phyloP scores from a whole-genome alignment of 208 protist genomes.

The Trypanosoma conorhini region DNA sequence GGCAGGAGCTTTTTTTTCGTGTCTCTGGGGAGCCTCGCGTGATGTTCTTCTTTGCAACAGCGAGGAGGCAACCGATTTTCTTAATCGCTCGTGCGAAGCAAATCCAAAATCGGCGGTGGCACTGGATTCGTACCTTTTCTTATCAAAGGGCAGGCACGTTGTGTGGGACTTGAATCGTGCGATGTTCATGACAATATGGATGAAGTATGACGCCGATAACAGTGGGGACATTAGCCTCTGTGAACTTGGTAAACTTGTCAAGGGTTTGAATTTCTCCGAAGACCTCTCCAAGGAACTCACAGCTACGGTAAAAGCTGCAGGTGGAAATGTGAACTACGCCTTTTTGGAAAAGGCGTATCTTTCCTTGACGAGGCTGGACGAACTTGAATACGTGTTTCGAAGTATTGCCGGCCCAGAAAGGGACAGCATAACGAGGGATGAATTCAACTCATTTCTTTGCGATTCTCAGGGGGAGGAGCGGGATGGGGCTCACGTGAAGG shows the following conservation, averaged over 20 bases:
- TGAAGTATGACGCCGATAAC: slow-evolving; percentile 59
- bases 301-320: slow-evolving; percentile 28
- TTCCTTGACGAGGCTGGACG: slow-evolving; percentile 39
- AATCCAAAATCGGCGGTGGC: slow-evolving; percentile 33
- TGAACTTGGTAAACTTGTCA: slow-evolving; percentile 49
- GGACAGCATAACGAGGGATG: slow-evolving; percentile 38
- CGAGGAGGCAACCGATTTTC: slow-evolving; percentile 51
- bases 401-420: slow-evolving; percentile 23
- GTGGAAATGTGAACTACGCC: slow-evolving; percentile 36
- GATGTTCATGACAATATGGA: slow-evolving; percentile 73
- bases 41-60: slow-evolving; percentile 42
- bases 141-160: slow-evolving; percentile 23
- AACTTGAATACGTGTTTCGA: slow-evolving; percentile 57
- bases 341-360: slow-evolving; percentile 54
- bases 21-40: slow-evolving; percentile 40
- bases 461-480: slow-evolving; percentile 45
- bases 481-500: slow-evolving; percentile 35
- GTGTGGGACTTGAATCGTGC: slow-evolving; percentile 46
- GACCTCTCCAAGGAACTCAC: slow-evolving; percentile 41
- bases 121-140: slow-evolving; percentile 37
- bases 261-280: slow-evolving; percentile 52
- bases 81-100: slow-evolving; percentile 37
- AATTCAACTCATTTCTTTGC: slow-evolving; percentile 49
- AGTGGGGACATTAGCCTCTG: slow-evolving; percentile 52
- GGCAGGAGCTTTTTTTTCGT: slow-evolving; percentile 50